phyloP scores from a whole-genome alignment of 2,329 filamentous ascomycete species.

The Hymenoscyphus albidus region DNA sequence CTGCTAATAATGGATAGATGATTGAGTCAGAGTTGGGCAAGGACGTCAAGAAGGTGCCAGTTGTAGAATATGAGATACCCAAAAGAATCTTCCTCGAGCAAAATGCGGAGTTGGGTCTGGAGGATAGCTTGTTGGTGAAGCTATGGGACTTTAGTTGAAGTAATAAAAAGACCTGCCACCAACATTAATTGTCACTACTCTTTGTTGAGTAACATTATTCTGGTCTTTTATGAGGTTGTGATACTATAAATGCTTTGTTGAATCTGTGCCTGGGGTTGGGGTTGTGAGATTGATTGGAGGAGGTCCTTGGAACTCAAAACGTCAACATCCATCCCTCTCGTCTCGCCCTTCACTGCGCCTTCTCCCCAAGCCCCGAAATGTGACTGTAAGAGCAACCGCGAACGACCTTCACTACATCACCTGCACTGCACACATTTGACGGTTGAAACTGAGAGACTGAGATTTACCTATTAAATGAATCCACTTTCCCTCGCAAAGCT shows the following conservation, averaged over 20 bases:
- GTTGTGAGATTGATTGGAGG: background rate
- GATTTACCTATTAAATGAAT: slow-evolving; percentile 9
- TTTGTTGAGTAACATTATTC: background rate
- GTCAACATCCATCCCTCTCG: slow-evolving; percentile 6
- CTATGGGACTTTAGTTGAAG: slow-evolving; percentile 53
- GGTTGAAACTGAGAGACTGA: background rate
- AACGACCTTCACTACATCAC: slow-evolving; percentile 3
- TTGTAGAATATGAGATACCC: slow-evolving; percentile 91
- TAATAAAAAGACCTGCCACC: background rate
- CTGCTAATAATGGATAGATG: slow-evolving; percentile 48
- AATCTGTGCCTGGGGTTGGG: background rate
- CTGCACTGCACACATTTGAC: slow-evolving; percentile 1
- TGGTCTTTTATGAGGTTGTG: background rate
- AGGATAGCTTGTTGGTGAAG: slow-evolving; percentile 55
- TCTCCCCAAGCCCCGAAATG: background rate
- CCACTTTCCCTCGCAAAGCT: slow-evolving; percentile 14
- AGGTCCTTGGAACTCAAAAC: slow-evolving; percentile 5
- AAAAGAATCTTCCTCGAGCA: slow-evolving; percentile 40
- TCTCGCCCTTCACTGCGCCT: slow-evolving; percentile 7
- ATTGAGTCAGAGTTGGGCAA: slow-evolving; percentile 80
- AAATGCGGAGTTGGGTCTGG: slow-evolving; percentile 43
- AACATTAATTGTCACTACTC: background rate
- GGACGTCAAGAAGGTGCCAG: slow-evolving; percentile 78
- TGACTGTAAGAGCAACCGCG: slow-evolving; percentile 20
- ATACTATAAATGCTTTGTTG: background rate